Evolutionary conservation across 2,329 filamentous ascomycete genomes (phyloP).

Genomic region (Berkeleyomyces basicola): DNA sequence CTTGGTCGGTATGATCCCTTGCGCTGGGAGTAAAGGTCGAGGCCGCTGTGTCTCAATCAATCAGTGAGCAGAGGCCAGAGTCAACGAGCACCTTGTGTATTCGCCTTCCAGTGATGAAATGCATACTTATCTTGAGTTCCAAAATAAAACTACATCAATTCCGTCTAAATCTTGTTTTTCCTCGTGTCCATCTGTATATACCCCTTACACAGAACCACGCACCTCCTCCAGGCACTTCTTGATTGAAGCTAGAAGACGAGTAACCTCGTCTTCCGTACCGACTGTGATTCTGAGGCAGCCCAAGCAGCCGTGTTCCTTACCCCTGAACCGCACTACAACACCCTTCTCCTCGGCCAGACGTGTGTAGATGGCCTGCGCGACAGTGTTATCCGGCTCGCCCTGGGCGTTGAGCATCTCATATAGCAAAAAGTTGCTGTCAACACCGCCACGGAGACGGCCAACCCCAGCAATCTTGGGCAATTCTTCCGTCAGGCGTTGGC

Average conservation of each 20-base stretch:
- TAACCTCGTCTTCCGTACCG: conserved; percentile 75
- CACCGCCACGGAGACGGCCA: conserved; percentile 65
- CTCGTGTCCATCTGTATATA: background rate
- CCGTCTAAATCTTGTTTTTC: background rate
- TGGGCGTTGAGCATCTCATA: conserved; percentile 66
- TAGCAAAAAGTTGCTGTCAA: conserved; percentile 73
- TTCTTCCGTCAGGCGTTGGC: conserved; percentile 57
- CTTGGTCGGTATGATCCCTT: background rate
- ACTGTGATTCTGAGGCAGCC: conserved; percentile 86
- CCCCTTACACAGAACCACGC: conserved; percentile 9
- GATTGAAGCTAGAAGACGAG: conserved; percentile 57
- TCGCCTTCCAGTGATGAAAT: too few relatives aligned
- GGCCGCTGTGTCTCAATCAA: background rate
- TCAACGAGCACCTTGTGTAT: too few relatives aligned
- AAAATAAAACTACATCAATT: background rate
- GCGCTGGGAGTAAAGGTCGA: background rate
- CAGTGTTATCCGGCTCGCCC: conserved; percentile 61
- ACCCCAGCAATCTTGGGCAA: conserved; percentile 62
- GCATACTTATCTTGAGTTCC: too few relatives aligned
- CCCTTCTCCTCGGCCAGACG: conserved; percentile 68
- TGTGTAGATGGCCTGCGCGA: conserved; percentile 69
- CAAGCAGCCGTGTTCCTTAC: conserved; percentile 76
- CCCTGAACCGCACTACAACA: conserved; percentile 85
- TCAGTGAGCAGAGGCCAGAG: too few relatives aligned
- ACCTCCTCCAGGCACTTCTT: conserved; percentile 32